Conservation (phyloP, 306 rosid genomes). For the Canavalia ensiformis region DNA sequence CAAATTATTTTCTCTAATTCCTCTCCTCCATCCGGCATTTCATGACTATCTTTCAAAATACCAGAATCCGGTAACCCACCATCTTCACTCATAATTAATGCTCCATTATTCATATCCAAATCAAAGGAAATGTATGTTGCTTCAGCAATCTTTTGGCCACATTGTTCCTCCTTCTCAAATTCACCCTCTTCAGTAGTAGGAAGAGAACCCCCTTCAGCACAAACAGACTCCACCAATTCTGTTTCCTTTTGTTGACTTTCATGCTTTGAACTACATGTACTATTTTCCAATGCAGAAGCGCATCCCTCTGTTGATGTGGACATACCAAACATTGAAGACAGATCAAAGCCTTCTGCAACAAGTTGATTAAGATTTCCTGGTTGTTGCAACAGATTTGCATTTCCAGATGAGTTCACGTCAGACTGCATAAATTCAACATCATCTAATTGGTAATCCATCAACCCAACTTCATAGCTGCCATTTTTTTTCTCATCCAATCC, state of each 20-base stretch:
- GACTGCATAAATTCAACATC: slow-evolving; percentile 41
- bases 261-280: slow-evolving; percentile 18
- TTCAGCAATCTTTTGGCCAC: slow-evolving; percentile 46
- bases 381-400: slow-evolving; percentile 32
- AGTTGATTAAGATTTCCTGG: slow-evolving; percentile 45
- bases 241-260: slow-evolving; percentile 51
- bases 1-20: slow-evolving; percentile 38
- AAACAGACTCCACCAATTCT: slow-evolving; percentile 44
- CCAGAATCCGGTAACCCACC: slow-evolving; percentile 19
- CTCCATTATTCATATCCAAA: slow-evolving; percentile 38
- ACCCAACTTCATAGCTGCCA: slow-evolving; percentile 49
- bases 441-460: slow-evolving; percentile 52
- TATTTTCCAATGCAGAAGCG: slow-evolving; percentile 4
- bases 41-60: slow-evolving; percentile 30
- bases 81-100: slow-evolving; percentile 40
- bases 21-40: slow-evolving; percentile 41
- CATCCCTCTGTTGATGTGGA: slow-evolving; percentile 36
- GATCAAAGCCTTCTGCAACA: slow-evolving; percentile 36
- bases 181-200: slow-evolving; percentile 49
- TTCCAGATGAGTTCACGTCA: slow-evolving; percentile 32
- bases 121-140: slow-evolving; percentile 40
- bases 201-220: slow-evolving; percentile 26
- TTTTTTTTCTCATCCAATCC: slow-evolving; percentile 43
- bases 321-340: slow-evolving; percentile 37
- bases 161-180: slow-evolving; percentile 47